phyloP scores from a whole-genome alignment of 352 stramenopile species.

The Phytophthora pini region DNA sequence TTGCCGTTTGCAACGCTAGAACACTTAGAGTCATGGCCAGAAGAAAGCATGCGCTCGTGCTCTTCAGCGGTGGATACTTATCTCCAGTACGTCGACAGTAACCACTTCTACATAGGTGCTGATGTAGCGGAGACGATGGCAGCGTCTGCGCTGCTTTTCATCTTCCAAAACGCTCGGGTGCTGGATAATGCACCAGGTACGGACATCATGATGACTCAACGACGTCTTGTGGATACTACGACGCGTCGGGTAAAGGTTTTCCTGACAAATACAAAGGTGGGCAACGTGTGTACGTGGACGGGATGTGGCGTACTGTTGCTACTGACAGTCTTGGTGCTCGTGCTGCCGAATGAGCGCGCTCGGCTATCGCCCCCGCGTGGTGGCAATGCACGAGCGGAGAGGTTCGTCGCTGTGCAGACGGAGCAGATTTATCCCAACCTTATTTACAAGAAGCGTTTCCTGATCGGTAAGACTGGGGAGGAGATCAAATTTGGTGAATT shows the following conservation, averaged over 20 bases:
- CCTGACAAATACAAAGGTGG: constrained; percentile 67
- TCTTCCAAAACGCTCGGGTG: constrained; percentile 61
- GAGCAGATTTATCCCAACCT: constrained; percentile 79
- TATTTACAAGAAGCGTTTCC: constrained; percentile 82
- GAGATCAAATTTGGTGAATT: constrained; percentile 81
- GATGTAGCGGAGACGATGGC: constrained; percentile 48
- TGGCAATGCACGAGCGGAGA: constrained; percentile 63
- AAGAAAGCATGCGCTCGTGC: constrained; percentile 8
- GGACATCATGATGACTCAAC: constrained; percentile 25
- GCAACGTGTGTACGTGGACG: constrained; percentile 57
- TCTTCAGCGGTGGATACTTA: constrained; percentile 41
- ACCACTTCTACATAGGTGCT: constrained; percentile 39
- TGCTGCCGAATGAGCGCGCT: constrained; percentile 61
- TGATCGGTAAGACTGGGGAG: constrained; percentile 73
- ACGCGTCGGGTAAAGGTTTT: constrained; percentile 45
- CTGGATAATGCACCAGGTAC: constrained; percentile 28
- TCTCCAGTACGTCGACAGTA: constrained; percentile 37
- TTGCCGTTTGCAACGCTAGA: constrained; percentile 26
- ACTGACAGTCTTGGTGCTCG: constrained; percentile 55
- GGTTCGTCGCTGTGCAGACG: constrained; percentile 72
- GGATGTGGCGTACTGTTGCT: constrained; percentile 49
- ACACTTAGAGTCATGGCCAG: constrained; percentile 24
- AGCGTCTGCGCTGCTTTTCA: constrained; percentile 51
- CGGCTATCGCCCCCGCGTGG: constrained; percentile 53
- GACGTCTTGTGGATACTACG: constrained; percentile 34